phyloP scores from a whole-genome alignment of 305 asterid species.

The Euphrasia arctica region DNA sequence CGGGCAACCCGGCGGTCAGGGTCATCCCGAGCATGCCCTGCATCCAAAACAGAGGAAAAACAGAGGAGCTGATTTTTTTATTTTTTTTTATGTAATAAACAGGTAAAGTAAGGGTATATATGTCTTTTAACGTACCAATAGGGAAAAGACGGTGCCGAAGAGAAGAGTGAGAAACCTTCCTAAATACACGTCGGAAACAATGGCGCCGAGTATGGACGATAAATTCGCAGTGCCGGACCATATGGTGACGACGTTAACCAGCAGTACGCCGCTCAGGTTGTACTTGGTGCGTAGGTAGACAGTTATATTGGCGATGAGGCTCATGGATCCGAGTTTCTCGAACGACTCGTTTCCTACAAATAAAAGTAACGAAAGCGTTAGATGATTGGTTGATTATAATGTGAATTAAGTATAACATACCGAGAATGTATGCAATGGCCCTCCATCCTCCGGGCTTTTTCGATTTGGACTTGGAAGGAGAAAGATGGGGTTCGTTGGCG shows the following conservation, averaged over 20 bases:
- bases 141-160: conserved; percentile 48
- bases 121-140: conserved; percentile 38
- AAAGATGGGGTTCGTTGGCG: conserved; percentile 23
- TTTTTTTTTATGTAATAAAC: no score
- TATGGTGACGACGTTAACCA: conserved; percentile 64
- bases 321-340: conserved; percentile 84
- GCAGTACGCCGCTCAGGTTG: conserved; percentile 54
- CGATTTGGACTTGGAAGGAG: conserved; percentile 30
- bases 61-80: no score
- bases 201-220: conserved; percentile 59
- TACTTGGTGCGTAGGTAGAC: conserved; percentile 57
- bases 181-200: conserved; percentile 56
- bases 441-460: conserved; percentile 64
- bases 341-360: conserved; percentile 68
- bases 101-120: no score
- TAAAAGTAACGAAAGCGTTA: background rate
- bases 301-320: conserved; percentile 60
- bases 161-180: conserved; percentile 74
- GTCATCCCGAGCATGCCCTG: no score
- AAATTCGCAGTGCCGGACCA: conserved; percentile 67
- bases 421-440: conserved; percentile 72
- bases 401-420: conserved; percentile 25
- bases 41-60: no score
- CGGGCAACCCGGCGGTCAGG: no score
- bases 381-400: background rate